These are phyloP conservation scores for Nemania serpens DNA, from an alignment of 2,329 filamentous ascomycete species.

Conservation along the genomic window DNA sequence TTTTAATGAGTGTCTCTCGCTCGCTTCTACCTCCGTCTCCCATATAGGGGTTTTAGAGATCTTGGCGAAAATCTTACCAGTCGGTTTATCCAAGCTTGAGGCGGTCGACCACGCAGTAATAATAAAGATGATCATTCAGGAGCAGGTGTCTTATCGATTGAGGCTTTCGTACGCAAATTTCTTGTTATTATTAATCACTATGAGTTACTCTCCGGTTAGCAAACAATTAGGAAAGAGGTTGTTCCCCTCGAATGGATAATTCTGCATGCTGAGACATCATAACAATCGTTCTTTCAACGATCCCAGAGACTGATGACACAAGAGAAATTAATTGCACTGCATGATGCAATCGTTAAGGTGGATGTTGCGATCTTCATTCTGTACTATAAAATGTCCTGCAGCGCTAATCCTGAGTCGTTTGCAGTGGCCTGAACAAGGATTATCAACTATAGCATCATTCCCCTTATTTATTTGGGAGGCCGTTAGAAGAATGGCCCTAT, in stretches of 20 bases:
- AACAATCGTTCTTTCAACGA: background rate
- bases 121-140: too few species aligned
- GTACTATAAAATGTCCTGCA: slow-evolving; percentile 9
- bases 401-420: background rate
- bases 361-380: slow-evolving; percentile 9
- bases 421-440: background rate
- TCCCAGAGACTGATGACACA: slow-evolving; percentile 4
- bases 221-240: too few species aligned
- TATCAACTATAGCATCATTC: background rate
- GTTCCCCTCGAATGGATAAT: too few species aligned
- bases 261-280: too few species aligned
- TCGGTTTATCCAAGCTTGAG: too few species aligned
- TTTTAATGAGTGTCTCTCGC: background rate
- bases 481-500: too few species aligned
- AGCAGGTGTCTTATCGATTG: too few species aligned
- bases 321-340: slow-evolving; percentile 12
- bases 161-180: too few species aligned
- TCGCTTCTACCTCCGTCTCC: background rate
- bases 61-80: background rate
- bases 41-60: background rate
- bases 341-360: slow-evolving; percentile 20
- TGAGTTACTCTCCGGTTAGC: too few species aligned
- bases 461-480: background rate
- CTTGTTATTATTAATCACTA: too few species aligned
- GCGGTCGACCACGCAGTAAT: too few species aligned